Evolutionary conservation across 306 rosid species (phyloP).

Genomic region (Rosa chinensis): DNA sequence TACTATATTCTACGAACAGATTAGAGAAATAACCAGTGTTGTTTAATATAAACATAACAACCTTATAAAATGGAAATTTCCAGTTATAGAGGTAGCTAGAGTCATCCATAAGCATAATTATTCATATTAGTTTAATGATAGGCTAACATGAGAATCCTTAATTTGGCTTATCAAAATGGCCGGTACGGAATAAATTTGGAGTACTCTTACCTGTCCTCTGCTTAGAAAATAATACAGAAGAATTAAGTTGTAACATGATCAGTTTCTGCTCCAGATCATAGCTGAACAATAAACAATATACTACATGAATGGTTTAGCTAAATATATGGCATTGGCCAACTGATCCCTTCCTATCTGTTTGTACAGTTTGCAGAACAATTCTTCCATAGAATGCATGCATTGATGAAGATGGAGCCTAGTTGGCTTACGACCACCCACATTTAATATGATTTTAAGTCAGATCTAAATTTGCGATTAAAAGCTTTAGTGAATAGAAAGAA

Average conservation of each 20-base stretch:
- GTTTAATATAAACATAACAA: neutral
- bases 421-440: neutral
- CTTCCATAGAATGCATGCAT: neutral
- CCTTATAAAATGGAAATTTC: neutral
- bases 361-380: neutral
- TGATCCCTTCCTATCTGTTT: neutral
- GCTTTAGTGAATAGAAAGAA: neutral
- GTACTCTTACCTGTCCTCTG: constrained; percentile 32
- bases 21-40: neutral
- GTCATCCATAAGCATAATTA: constrained; percentile 19
- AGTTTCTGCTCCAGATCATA: neutral
- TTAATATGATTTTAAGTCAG: neutral
- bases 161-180: constrained; percentile 10
- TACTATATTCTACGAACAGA: neutral
- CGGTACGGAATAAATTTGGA: constrained; percentile 43
- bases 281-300: neutral
- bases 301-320: constrained; percentile 9
- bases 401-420: neutral
- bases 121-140: constrained; percentile 7
- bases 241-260: constrained; percentile 5
- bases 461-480: neutral
- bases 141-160: constrained; percentile 7
- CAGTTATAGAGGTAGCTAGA: neutral
- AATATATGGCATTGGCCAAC: neutral
- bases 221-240: constrained; percentile 17